These are phyloP conservation scores for Thuidium tamariscinum DNA, from an alignment of 225 moss, liverwort and hornwort genomes.

Conservation along the genomic window DNA sequence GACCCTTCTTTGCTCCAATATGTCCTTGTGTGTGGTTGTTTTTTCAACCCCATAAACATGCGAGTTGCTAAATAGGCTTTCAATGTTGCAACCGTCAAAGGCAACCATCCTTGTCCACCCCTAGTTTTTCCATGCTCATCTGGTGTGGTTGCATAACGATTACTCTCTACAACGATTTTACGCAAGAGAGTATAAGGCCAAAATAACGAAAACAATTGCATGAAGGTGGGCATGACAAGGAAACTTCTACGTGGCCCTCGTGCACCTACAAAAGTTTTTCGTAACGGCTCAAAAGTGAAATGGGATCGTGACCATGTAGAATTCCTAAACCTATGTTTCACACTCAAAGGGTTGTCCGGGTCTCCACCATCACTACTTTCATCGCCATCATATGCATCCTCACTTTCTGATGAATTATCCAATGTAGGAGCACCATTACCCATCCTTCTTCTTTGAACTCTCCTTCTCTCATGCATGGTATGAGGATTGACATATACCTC, in stretches of 20 bases:
- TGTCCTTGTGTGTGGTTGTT: no score
- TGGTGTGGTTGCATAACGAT: no score
- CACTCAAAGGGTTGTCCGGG: background rate
- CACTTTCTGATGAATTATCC: background rate
- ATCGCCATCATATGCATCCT: background rate
- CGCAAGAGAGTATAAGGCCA: background rate
- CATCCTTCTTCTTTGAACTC: background rate
- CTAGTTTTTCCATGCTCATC: background rate
- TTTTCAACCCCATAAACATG: no score
- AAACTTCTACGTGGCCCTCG: accelerated
- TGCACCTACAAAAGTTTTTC: background rate
- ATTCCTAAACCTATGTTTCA: background rate
- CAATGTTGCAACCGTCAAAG: no score
- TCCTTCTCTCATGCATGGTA: no score
- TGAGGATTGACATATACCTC: no score
- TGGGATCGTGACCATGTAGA: background rate
- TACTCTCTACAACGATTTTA: background rate
- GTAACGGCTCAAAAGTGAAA: background rate
- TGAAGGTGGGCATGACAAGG: accelerated
- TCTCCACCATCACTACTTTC: background rate
- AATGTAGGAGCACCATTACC: background rate
- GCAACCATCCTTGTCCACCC: no score
- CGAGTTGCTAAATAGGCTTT: no score
- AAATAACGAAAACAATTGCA: no score
- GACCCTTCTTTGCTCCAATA: no score